These are phyloP conservation scores for Pelargonium myrrhifolium DNA, from an alignment of 441 rosid genomes.

Conservation along the genomic window DNA sequence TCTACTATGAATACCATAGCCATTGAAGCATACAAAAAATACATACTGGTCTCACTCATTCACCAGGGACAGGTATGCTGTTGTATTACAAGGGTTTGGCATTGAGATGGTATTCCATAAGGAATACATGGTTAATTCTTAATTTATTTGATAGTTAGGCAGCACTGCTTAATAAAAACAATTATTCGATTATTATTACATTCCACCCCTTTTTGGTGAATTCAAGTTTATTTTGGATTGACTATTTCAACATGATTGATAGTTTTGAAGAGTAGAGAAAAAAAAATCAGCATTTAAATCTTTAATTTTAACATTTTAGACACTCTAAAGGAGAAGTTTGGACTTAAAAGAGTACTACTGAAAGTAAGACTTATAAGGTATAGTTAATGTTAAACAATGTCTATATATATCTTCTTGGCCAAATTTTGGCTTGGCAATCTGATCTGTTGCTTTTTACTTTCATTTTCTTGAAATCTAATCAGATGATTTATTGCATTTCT, in stretches of 20 bases:
- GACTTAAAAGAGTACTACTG: neutral
- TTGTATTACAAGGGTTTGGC: constrained; percentile 4
- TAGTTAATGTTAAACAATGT: neutral
- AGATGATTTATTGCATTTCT: constrained; percentile 14
- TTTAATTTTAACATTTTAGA: neutral
- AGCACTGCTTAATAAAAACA: constrained; percentile 2
- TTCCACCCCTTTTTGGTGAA: neutral
- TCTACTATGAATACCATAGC: constrained; percentile 62
- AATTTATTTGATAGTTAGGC: constrained; percentile 5
- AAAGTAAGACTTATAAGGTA: neutral
- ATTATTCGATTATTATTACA: neutral
- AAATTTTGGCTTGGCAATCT: constrained; percentile 5
- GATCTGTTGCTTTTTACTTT: neutral
- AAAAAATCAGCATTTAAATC: neutral
- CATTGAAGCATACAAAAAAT: constrained; percentile 84
- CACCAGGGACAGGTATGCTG: constrained; percentile 63
- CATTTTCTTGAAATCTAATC: constrained; percentile 9
- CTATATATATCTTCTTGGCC: neutral
- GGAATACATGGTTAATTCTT: neutral
- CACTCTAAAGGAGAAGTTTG: neutral
- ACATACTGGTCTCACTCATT: constrained; percentile 76
- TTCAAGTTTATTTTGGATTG: neutral
- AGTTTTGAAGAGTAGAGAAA: neutral
- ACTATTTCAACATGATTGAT: neutral
- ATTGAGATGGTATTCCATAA: constrained; percentile 7